Percentiles rank a stretch among this genome's conserved stretches.
Evolutionary conservation across 176 grass and related monocot genomes (phyloP).

Genomic region (Phoenix roebelenii): DNA sequence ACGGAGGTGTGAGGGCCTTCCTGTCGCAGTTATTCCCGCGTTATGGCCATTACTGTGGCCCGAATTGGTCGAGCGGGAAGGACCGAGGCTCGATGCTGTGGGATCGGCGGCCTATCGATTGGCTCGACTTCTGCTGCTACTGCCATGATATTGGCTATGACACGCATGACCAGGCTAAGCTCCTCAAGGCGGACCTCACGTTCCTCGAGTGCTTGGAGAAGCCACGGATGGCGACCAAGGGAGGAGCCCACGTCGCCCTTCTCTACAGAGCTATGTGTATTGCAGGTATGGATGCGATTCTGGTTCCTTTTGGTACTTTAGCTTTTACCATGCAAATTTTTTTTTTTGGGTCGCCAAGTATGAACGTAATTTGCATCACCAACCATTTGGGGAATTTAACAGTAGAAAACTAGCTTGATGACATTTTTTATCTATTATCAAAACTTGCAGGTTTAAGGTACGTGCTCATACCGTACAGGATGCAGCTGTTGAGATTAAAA

Average conservation of each 20-base stretch:
- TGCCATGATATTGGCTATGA: constrained; percentile 99
- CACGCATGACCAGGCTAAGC: constrained; percentile 79
- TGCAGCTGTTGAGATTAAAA: constrained; percentile 69
- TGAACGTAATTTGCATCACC: too few relatives aligned
- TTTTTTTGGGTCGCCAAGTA: too few relatives aligned
- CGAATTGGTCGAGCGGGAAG: constrained; percentile 97
- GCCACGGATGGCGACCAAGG: constrained; percentile 47
- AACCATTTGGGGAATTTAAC: not conserved
- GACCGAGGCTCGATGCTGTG: constrained; percentile 75
- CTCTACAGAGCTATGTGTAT: constrained; percentile 88
- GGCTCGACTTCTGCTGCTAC: constrained; percentile 97
- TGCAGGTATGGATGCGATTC: constrained; percentile 26
- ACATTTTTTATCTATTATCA: not conserved
- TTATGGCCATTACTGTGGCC: constrained; percentile 95
- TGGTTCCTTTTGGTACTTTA: not conserved
- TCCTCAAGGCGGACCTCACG: constrained; percentile 78
- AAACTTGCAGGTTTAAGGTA: constrained; percentile 58
- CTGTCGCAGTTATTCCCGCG: constrained; percentile 78
- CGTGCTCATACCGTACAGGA: constrained; percentile 86
- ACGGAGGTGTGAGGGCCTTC: constrained; percentile 57
- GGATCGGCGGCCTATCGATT: constrained; percentile 79
- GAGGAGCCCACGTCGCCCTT: constrained; percentile 42
- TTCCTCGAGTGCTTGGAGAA: constrained; percentile 90
- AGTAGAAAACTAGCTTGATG: not conserved
- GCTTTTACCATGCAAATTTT: too few relatives aligned